These are phyloP conservation scores for Tricholoma matsutake DNA, from an alignment of 768 basidiomycete genomes.

Conservation along the genomic window DNA sequence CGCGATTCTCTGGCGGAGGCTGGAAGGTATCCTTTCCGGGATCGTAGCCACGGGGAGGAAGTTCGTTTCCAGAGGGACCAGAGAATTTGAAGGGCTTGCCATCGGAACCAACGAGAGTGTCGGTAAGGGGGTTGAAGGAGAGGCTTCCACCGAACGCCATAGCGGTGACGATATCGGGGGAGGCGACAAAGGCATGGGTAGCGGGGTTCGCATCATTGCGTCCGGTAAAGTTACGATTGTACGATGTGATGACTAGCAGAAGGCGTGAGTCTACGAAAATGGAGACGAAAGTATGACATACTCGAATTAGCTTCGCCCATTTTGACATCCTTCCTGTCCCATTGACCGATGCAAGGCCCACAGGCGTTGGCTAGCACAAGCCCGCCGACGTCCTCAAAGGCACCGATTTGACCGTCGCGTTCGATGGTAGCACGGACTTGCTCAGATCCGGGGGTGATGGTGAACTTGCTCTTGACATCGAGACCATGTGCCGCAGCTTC, in stretches of 20 bases:
- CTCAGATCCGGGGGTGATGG: slow-evolving; percentile 97
- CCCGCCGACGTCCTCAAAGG: slow-evolving; percentile 87
- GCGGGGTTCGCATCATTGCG: slow-evolving; percentile 99
- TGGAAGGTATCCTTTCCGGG: slow-evolving; percentile 98
- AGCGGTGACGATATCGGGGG: slow-evolving; percentile 94
- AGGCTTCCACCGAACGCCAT: slow-evolving; percentile 93
- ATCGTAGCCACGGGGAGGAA: slow-evolving; percentile 95
- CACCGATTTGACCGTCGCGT: slow-evolving; percentile 89
- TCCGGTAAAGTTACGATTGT: slow-evolving; percentile 99
- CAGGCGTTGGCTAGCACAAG: slow-evolving; percentile 97
- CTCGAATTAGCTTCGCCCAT: slow-evolving; percentile 97
- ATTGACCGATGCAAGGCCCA: slow-evolving; percentile 99
- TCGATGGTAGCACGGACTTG: slow-evolving; percentile 98
- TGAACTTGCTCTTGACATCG: slow-evolving; percentile 89
- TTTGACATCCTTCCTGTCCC: slow-evolving; percentile 96
- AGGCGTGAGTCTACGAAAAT: slow-evolving; percentile 6
- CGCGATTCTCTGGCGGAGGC: slow-evolving; percentile 83
- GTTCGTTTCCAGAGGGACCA: slow-evolving; percentile 87
- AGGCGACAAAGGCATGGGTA: slow-evolving; percentile 94
- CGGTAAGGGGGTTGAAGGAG: slow-evolving; percentile 95
- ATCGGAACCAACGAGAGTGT: slow-evolving; percentile 81
- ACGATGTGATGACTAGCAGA: slow-evolving; percentile 87
- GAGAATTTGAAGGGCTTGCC: slow-evolving; percentile 98
- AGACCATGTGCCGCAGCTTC: slow-evolving; percentile 89
- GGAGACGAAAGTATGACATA: slow-evolving; percentile 34